These are phyloP conservation scores for Carex kokanica DNA, from an alignment of 176 grass and related monocot species.

Conservation along the genomic window DNA sequence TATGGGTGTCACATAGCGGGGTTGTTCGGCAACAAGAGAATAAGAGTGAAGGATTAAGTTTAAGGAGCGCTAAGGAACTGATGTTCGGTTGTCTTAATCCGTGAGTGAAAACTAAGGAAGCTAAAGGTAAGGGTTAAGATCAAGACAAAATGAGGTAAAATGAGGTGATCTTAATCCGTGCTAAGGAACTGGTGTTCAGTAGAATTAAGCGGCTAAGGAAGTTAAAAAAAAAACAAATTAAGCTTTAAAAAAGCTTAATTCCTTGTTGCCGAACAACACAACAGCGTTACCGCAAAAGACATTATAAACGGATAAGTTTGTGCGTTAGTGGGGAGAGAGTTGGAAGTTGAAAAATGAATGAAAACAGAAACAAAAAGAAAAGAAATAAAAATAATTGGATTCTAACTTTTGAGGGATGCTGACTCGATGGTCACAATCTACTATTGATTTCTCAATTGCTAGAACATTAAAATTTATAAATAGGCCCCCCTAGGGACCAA, in stretches of 20 bases:
- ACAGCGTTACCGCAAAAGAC: background rate
- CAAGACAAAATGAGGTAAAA: fast-evolving
- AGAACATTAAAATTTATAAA: background rate
- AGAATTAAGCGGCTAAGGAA: no score
- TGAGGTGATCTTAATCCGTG: no score
- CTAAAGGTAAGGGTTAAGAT: no score
- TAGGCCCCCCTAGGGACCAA: background rate
- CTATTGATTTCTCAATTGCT: background rate
- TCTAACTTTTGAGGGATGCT: background rate
- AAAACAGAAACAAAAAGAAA: background rate
- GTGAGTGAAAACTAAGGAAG: no score
- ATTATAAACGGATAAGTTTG: background rate
- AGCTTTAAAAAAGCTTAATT: no score
- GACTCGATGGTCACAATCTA: background rate
- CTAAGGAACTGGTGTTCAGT: no score
- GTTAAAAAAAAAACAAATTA: no score
- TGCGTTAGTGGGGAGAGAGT: background rate
- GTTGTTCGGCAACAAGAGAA: no score
- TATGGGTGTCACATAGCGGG: background rate
- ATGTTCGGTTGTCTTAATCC: no score
- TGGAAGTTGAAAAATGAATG: background rate
- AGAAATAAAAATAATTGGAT: background rate
- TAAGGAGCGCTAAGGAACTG: no score
- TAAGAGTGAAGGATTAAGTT: no score
- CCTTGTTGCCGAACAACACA: no score